Evolutionary conservation across 1,284 basidiomycete species (phyloP), one percentile per base, ranked within the genome.

Genomic region (Laetiporus sulphureus): DNA sequence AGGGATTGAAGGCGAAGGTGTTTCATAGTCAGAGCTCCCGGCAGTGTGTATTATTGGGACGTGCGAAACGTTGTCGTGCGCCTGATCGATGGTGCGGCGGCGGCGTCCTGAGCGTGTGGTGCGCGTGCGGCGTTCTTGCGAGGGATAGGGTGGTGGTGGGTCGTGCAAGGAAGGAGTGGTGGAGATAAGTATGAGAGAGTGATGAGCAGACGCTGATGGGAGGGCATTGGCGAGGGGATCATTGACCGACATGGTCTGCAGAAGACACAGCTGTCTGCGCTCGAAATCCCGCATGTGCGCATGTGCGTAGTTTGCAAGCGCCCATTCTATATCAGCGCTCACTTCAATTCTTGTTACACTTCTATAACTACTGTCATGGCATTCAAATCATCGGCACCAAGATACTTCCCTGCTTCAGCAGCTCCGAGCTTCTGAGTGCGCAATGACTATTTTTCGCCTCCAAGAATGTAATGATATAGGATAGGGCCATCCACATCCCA

Each of bases 61-160:
- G 34, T 66, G 63, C 5, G 51, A 44, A 30, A 55, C 41, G 3
- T 47, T 55, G 23, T 54, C 58, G 41, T 45, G 50, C 34, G 41
- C 50, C 16, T 39, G 47, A 18, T 43, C 45, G 25, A 48, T 27
- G 7, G 49, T 52, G 40, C 58, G 51, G 39, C 58, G 51, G 37
- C 61, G 48, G 20, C 61, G 55, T 5, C 52, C 46, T 47, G 55
- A 44, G 37, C 63, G 63, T 22, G 52, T 53, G 3, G 60, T 38
- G 22, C 73, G 63, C 6, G 59, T 47, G 23, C 72, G 68, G n/a
- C 75, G 66, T 48, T 71, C 67, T 40, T 68, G 64, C 0, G 76
- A 71, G 27, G 79, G 81, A 56, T 83, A 84, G 0, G 80, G 81
- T 0, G 80, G 80, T 10, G 80, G 80, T 0, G 81, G 80, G 47